phyloP scores from a whole-genome alignment of 2,329 filamentous ascomycete species.

The Colletotrichum sp. region DNA sequence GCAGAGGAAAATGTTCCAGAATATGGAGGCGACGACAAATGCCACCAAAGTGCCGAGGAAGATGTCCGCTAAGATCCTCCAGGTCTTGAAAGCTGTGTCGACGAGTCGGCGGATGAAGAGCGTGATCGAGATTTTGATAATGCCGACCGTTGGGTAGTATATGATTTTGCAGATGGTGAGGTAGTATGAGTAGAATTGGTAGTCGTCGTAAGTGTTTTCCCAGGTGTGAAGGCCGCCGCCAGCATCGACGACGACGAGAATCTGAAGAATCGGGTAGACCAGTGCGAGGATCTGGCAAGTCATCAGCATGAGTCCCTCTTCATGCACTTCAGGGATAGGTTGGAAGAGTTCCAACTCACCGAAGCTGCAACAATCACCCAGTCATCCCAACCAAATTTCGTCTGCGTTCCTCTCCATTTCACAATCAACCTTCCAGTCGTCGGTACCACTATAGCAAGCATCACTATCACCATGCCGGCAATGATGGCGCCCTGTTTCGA shows the following conservation, averaged over 20 bases:
- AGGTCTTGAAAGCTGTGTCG: conserved; percentile 19
- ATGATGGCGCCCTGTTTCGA: conserved; percentile 19
- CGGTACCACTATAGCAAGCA: conserved; percentile 10
- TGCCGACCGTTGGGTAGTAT: conserved; percentile 17
- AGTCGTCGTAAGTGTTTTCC: conserved; percentile 18
- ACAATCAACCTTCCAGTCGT: conserved; percentile 4
- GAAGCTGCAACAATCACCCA: conserved; percentile 10
- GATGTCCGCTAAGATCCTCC: conserved; percentile 31
- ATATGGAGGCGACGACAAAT: conserved; percentile 29
- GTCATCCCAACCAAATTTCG: conserved; percentile 14
- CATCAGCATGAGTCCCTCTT: background rate
- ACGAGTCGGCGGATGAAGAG: conserved; percentile 18
- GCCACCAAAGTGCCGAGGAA: conserved; percentile 30
- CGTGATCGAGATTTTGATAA: conserved; percentile 21
- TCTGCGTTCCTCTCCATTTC: background rate
- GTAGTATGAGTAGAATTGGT: conserved; percentile 16
- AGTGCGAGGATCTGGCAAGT: background rate
- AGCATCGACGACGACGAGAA: conserved; percentile 15
- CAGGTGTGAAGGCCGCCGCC: conserved; percentile 16
- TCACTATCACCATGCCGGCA: conserved; percentile 10
- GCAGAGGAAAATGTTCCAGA: conserved; percentile 30
- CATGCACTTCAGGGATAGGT: background rate
- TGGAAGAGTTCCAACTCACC: background rate
- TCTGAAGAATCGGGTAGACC: conserved; percentile 16
- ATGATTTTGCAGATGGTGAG: conserved; percentile 7